Conservation (phyloP, 106 monocot species). For the Triglochin maritima region DNA sequence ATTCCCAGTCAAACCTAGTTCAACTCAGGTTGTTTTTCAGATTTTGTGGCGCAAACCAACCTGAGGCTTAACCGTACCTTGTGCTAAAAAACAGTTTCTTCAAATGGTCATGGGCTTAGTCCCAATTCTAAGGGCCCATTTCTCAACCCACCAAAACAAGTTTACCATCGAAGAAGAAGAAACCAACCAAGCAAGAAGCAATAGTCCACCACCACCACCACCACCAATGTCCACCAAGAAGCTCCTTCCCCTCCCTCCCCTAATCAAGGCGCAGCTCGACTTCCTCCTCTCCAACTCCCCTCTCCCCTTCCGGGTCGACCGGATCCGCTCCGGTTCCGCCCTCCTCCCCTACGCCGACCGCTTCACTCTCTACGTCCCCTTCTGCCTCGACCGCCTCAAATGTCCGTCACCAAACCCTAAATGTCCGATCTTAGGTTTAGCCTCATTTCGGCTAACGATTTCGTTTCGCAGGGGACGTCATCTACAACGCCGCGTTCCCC, state of each 20-base stretch:
- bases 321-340: constrained; percentile 58
- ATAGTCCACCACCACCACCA: not conserved
- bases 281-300: constrained; percentile 48
- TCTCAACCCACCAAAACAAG: too few relatives aligned
- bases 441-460: not conserved
- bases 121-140: too few relatives aligned
- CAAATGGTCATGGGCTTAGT: too few relatives aligned
- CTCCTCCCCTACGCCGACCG: constrained; percentile 39
- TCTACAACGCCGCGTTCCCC: constrained; percentile 57
- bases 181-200: not conserved
- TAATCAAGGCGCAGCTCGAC: constrained; percentile 65
- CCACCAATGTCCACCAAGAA: not conserved
- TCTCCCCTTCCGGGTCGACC: constrained; percentile 62
- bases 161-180: not conserved
- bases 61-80: too few relatives aligned
- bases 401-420: constrained; percentile 29
- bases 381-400: constrained; percentile 78
- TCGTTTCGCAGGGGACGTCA: constrained; percentile 51
- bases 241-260: constrained; percentile 16
- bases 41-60: too few relatives aligned
- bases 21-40: too few relatives aligned
- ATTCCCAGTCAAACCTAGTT: too few relatives aligned
- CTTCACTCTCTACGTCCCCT: constrained; percentile 74
- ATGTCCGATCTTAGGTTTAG: not conserved
- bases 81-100: too few relatives aligned